Base-by-base conservation (phyloP, 768 basidiomycete genomes). In the Pisolithus marmoratus region DNA sequence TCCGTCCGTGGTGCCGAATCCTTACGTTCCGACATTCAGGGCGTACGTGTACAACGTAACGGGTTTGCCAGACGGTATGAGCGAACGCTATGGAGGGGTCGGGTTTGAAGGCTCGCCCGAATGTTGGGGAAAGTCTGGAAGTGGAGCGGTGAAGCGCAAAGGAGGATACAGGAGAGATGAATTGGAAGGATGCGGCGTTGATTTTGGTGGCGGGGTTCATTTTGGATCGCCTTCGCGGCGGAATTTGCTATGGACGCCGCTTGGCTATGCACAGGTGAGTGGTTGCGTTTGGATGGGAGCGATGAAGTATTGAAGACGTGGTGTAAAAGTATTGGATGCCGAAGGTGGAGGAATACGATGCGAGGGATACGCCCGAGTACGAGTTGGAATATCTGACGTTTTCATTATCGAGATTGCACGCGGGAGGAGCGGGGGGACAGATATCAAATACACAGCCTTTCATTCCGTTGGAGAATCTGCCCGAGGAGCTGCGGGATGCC, bases 1-100 rank as follows among this genome's bases (percentile, higher is more conserved):
- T 34, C 88, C 93, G 5, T 80, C 88, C 31, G 82, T 93, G 20
- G 86, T 94, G 50, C 91, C 92, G n/a, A 90, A 90, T 52, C 84
- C 84, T 17, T 96, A 88, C 70, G 67, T 88, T 45, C 90, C 94
- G 3, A 78, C 84, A 15, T 82, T 94, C 60, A 74, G 92, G 58
- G 75, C 94, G 12, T 94, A 83, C 70, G 74, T 82, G 58, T 94
- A 92, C 75, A 94, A 94, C 64, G 72, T 79, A 22, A 82, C 84
- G 1, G 80, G 70, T 38, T 41, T 44, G 34, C 31, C 34, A 29
- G 43, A 59, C 17, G 56, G 54, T 8, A 53, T 49, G 19, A 51
- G 52, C 14, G 50, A 53, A 22, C 46, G 49, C 49, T 36, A 31
- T 15, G 29, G 22, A 19, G 48, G 47, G 12, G 31, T 26, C 40